These are phyloP conservation scores for Leishmania mexicana DNA, from an alignment of 208 protist genomes.

Conservation along the genomic window DNA sequence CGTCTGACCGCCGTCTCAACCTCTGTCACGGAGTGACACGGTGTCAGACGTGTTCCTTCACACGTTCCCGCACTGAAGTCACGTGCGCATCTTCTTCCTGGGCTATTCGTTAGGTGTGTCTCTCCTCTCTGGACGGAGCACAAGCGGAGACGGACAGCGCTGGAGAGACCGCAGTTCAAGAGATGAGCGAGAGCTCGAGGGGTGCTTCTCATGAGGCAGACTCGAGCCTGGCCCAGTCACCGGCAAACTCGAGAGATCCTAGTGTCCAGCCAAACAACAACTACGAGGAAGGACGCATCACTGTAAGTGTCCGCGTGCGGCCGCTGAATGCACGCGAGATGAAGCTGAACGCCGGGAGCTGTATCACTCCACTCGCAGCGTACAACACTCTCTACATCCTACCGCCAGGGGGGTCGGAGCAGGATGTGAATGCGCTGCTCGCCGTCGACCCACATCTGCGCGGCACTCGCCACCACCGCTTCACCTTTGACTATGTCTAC, in stretches of 20 bases:
- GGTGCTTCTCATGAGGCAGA: background rate
- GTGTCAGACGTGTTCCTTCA: background rate
- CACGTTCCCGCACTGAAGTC: background rate
- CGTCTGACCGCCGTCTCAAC: background rate
- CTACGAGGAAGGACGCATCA: slow-evolving; percentile 74
- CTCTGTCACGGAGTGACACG: background rate
- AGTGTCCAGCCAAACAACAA: background rate
- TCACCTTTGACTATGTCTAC: slow-evolving; percentile 86
- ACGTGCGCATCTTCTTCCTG: background rate
- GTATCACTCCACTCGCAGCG: slow-evolving; percentile 40
- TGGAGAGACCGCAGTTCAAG: background rate
- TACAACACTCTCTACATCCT: slow-evolving; percentile 59
- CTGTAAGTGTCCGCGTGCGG: slow-evolving; percentile 76
- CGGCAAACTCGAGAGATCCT: background rate
- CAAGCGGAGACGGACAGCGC: background rate
- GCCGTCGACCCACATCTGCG: slow-evolving; percentile 13
- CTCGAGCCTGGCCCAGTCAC: background rate
- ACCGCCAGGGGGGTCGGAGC: slow-evolving; percentile 10
- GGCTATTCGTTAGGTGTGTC: background rate
- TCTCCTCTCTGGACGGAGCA: background rate
- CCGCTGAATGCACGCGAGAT: slow-evolving; percentile 65
- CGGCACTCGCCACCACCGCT: slow-evolving; percentile 36
- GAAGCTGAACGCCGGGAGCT: slow-evolving; percentile 24
- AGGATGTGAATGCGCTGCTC: slow-evolving; percentile 14
- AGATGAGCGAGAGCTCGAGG: background rate